Base-by-base conservation (phyloP, 306 rosid genomes). In the Prunus dulcis region DNA sequence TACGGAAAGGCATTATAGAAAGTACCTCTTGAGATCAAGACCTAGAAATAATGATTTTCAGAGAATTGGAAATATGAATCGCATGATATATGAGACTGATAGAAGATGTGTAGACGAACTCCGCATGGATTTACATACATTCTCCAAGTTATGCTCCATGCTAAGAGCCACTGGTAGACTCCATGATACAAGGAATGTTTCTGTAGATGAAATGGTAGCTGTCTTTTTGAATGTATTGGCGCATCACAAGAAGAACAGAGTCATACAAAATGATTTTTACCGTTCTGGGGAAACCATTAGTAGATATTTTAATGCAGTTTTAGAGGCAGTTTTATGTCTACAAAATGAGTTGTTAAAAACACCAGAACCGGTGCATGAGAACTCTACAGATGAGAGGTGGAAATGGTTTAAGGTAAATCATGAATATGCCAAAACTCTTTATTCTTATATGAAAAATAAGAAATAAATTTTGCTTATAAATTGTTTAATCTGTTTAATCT, bases 361-460 rank as follows among this genome's bases (percentile, higher is more conserved):
- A 76, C 73, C 20, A 14, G 38, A 65, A 20, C 72, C 41, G 0
- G 23, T 30, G 55, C 65, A 51, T 49, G 12, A 34, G 6, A 15
- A 65, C 25, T 76, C 50, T 9, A 76, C 22, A 19, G 34, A 53
- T 17, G 64, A 50, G 3, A 47, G 65, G 22, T 76, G 79, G 51
- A 76, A 76, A 76, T 76, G 79, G 72, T 76, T 76, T 76, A 74
- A 74, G 68, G 69, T 71, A 71, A 22, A 55, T 55, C 17, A 18
- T 6, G 50, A 46, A 12, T 2, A 11, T 9, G 14, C 50, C 2
- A 46, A 11, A 12, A 46, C 15, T 46, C 14, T 46, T 9, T 34
- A 8, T 5, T 28, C 38, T 19, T 28, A 4, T 4, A 30, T 30
- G 34, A 30, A 30, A 30, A 30, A 30, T 30, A 30, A 30, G 34